Percentiles rank a stretch among this genome's conserved stretches.
Conservation (phyloP, 2,329 filamentous ascomycete genomes). For the Raffaelea arxii region DNA sequence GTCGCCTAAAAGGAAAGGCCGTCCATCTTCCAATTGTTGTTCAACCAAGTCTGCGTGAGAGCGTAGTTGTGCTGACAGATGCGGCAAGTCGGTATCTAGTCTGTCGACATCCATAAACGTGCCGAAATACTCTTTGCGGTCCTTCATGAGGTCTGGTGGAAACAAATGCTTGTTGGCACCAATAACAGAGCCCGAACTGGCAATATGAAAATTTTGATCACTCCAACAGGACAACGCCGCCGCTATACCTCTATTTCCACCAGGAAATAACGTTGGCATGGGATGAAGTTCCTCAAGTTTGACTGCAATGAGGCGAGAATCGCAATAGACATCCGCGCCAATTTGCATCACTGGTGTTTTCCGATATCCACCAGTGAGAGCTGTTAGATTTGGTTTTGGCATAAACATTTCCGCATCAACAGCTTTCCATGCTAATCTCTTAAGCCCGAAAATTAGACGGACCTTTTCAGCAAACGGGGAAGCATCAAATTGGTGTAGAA, state of each 20-base stretch:
- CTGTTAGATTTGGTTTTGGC: background rate
- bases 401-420: background rate
- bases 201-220: background rate
- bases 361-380: background rate
- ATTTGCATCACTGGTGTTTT: constrained; percentile 1
- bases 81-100: background rate
- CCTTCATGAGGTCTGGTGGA: background rate
- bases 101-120: background rate
- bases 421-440: background rate
- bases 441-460: background rate
- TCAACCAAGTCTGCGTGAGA: background rate
- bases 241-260: background rate
- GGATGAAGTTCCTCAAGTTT: background rate
- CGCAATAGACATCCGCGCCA: constrained; percentile 1
- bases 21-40: background rate
- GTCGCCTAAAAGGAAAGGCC: background rate
- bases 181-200: background rate
- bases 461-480: constrained; percentile 1
- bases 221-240: background rate
- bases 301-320: background rate
- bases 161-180: background rate
- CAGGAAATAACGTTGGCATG: background rate
- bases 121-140: background rate
- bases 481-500: background rate
- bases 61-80: background rate